Evolutionary conservation across 1,284 basidiomycete genomes (phyloP).

Genomic region (Ustilago loliicola): DNA sequence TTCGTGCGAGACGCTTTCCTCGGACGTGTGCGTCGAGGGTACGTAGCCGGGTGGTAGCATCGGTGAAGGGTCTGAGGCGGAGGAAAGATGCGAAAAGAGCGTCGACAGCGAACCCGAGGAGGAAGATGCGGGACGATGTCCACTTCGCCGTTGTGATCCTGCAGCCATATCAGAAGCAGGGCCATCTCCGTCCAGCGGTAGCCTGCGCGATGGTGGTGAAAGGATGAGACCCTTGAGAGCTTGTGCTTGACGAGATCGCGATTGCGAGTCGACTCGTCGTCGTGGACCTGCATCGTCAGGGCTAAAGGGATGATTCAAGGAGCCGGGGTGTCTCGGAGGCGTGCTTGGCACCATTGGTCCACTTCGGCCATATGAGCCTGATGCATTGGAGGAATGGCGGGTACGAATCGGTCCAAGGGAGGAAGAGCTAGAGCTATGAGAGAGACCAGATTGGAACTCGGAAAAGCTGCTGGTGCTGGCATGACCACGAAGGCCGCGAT

Average conservation of each 20-base stretch:
- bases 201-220: conserved; percentile 44
- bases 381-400: conserved; percentile 39
- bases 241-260: conserved; percentile 52
- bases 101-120: conserved; percentile 49
- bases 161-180: conserved; percentile 29
- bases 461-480: conserved; percentile 54
- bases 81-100: conserved; percentile 52
- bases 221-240: conserved; percentile 49
- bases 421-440: conserved; percentile 42
- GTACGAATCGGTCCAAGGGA: conserved; percentile 51
- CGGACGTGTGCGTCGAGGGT: conserved; percentile 38
- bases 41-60: conserved; percentile 43
- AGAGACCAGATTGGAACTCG: conserved; percentile 41
- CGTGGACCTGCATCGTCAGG: conserved; percentile 35
- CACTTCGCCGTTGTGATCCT: conserved; percentile 27
- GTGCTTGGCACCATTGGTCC: conserved; percentile 38
- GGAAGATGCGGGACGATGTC: conserved; percentile 49
- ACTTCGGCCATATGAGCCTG: conserved; percentile 38
- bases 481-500: conserved; percentile 38
- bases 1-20: conserved; percentile 38
- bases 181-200: conserved; percentile 44
- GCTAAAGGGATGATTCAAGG: conserved; percentile 38
- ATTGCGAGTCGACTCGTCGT: conserved; percentile 46
- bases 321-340: conserved; percentile 37
- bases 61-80: conserved; percentile 47